A percentile compares a stretch with the other conserved stretches of the same genome.
These are phyloP conservation scores for Nevesoporus exiguus DNA, from an alignment of 768 basidiomycete species.

Conservation along the genomic window DNA sequence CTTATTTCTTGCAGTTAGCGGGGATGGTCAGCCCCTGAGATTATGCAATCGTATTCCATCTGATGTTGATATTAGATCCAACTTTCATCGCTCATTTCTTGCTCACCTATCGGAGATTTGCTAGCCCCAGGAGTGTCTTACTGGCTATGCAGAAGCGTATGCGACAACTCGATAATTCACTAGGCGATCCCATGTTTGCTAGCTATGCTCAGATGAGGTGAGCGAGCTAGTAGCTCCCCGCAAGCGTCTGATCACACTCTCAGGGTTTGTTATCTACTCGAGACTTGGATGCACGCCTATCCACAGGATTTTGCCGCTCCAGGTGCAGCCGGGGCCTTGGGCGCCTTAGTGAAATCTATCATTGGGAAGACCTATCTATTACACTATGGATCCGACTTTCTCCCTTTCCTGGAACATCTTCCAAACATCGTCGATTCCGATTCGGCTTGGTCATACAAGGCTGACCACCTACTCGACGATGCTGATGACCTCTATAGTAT, in stretches of 20 bases:
- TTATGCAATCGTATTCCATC: conserved; percentile 7
- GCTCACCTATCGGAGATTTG: conserved; percentile 79
- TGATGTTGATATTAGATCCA: conserved; percentile 49
- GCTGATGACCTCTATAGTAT: conserved; percentile 59
- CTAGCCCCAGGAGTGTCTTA: conserved; percentile 74
- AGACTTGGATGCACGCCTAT: conserved; percentile 74
- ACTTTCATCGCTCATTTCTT: conserved; percentile 77
- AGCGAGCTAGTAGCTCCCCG: background rate
- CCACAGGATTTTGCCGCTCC: conserved; percentile 78
- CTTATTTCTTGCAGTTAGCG: conserved; percentile 77
- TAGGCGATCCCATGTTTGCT: conserved; percentile 80
- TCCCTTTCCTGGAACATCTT: conserved; percentile 73
- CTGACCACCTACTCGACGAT: conserved; percentile 53
- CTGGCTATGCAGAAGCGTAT: conserved; percentile 86
- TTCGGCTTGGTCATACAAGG: conserved; percentile 69
- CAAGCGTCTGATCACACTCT: conserved; percentile 1
- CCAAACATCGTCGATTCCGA: conserved; percentile 65
- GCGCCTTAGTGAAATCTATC: conserved; percentile 75
- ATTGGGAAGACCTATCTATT: conserved; percentile 76
- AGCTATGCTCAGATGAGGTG: conserved; percentile 88
- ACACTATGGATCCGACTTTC: conserved; percentile 81
- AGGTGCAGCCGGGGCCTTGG: conserved; percentile 68
- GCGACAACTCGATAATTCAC: conserved; percentile 68
- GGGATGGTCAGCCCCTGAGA: conserved; percentile 56
- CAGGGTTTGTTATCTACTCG: conserved; percentile 78